Conservation (phyloP, 331 rosid genomes). For the Pyracantha coccinea region DNA sequence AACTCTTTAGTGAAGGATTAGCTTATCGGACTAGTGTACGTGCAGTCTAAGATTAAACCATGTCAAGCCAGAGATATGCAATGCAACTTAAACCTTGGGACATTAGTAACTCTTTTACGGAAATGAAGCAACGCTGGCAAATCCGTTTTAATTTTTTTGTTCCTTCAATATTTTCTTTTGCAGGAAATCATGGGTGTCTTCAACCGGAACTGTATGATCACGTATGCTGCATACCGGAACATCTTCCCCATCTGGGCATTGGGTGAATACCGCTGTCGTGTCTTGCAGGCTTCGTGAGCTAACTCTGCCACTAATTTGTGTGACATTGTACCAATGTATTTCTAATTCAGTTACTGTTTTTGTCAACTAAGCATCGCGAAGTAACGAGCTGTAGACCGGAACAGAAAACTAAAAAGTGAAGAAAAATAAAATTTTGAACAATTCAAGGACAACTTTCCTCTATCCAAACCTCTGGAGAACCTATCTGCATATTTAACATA, state of each 20-base stretch:
- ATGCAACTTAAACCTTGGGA: background rate
- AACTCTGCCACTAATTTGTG: background rate
- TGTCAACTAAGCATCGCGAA: background rate
- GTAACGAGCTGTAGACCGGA: background rate
- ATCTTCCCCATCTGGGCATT: slow-evolving; percentile 89
- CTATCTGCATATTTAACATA: no score
- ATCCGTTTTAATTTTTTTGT: background rate
- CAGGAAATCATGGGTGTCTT: slow-evolving; percentile 92
- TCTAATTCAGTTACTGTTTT: background rate
- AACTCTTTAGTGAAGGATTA: no score
- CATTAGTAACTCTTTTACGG: background rate
- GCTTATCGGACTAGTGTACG: no score
- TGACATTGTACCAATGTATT: background rate
- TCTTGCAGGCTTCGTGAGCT: slow-evolving; percentile 26
- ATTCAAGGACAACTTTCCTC: background rate
- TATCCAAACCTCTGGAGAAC: no score
- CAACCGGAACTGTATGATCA: slow-evolving; percentile 80
- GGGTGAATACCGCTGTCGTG: slow-evolving; percentile 59
- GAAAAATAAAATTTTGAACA: background rate
- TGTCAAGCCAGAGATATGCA: background rate
- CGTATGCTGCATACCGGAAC: slow-evolving; percentile 72
- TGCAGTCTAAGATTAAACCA: no score
- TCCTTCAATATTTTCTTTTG: background rate
- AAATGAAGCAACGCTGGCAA: background rate
- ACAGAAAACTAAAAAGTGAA: background rate